Conservation (phyloP, 1,284 basidiomycete genomes). For the Somion occarium region DNA sequence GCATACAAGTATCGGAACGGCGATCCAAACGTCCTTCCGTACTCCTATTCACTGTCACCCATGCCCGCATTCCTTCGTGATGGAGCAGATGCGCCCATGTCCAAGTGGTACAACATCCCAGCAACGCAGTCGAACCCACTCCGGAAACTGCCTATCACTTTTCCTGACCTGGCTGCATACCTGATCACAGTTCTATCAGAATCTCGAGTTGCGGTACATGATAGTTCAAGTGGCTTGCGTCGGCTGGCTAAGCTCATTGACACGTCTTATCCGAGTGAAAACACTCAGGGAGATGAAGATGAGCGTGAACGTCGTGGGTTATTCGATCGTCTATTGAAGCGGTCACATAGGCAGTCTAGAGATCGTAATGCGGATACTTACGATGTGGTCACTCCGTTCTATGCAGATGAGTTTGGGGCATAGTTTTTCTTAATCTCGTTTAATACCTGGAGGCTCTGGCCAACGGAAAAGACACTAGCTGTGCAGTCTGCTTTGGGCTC, state of each 20-base stretch:
- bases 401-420: conserved; percentile 30
- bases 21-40: conserved; percentile 62
- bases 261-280: conserved; percentile 51
- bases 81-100: conserved; percentile 52
- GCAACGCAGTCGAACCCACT: conserved; percentile 51
- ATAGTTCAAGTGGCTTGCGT: conserved; percentile 49
- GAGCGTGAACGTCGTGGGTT: conserved; percentile 36
- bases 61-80: conserved; percentile 59
- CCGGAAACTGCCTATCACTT: conserved; percentile 65
- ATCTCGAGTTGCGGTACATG: conserved; percentile 54
- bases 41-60: conserved; percentile 59
- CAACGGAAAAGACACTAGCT: no score
- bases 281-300: conserved; percentile 31
- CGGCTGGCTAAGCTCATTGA: conserved; percentile 65
- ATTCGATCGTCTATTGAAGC: conserved; percentile 57
- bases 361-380: conserved; percentile 69
- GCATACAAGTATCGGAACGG: conserved; percentile 47
- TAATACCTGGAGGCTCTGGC: no score
- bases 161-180: conserved; percentile 71
- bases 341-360: conserved; percentile 38
- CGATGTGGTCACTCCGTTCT: conserved; percentile 74
- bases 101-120: conserved; percentile 69
- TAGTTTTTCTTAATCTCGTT: no score
- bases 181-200: conserved; percentile 65
- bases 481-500: no score